Base-by-base conservation (phyloP, 176 grass and related monocot species). In the Aegilops speltoides region DNA sequence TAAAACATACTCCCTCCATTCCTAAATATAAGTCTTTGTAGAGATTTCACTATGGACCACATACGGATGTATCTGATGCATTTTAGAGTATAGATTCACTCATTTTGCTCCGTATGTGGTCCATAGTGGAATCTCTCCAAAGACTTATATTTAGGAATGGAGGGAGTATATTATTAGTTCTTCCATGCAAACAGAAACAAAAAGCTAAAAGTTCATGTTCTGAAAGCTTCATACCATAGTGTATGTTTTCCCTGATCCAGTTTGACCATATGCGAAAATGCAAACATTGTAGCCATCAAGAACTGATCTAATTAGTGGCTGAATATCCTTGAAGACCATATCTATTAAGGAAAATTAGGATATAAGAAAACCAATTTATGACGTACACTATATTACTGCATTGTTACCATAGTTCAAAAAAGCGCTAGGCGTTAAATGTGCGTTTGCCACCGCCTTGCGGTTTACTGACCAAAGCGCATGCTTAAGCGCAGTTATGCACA, bases 231-330 rank as follows among this genome's bases (percentile, higher is more conserved):
- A 77, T 92, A 98, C 97, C 97, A 98, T 98, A 60, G 97, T 98
- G 68, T 98, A 91, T 1, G 97, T 98, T 88, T 98, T 98, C 20
- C 94, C 97, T 24, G 94, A 96, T 92, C 97, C 94, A 90, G 97
- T 98, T 83, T 98, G 97, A 72, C 97, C 94, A 91, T 98, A 98
- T 63, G 97, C 90, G 14, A 98, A 96, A 54, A 98, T 98, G 78
- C 97, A 98, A 65, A 98, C 97, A 88, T 98, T 96, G 79, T 91
- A 98, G 33, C 97, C 97, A 90, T 98, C 92, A 80, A 98, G 88
- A 88, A 96, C 90, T 62, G 97, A 98, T 76, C 92, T 85, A 85
- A 98, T 89, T 50, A 98, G 79, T 15, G 97, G 97, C 22, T 82
- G 92, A 80, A 92, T 98, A 78, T 98, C 93, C 61, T 89, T 81